Base-by-base conservation (phyloP, 305 asterid species). In the Rubia peregrina region DNA sequence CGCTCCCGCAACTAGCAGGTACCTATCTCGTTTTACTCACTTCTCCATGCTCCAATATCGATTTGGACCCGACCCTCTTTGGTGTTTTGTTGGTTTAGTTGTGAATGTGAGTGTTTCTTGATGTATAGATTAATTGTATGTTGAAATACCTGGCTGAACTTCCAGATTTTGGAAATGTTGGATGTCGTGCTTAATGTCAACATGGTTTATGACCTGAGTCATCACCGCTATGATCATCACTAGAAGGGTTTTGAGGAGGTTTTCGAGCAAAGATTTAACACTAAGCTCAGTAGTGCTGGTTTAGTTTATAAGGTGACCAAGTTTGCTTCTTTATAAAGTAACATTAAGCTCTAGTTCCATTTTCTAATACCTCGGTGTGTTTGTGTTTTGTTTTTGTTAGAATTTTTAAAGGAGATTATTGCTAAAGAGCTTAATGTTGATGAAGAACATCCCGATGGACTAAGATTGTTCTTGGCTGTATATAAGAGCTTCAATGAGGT, bases 151-250 rank as follows among this genome's bases (percentile, higher is more conserved):
- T 63, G 64, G 68, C 14, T 5, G n/a, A n/a, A n/a, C n/a, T n/a
- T n/a, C n/a, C n/a, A n/a, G n/a, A n/a, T n/a, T n/a, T n/a, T n/a
- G n/a, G n/a, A n/a, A n/a, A n/a, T n/a, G 33, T 94, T 92, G 63
- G 96, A 90, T 78, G 97, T 95, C 43, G 98, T 88, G 71, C 88
- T 92, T 55, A 97, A 92, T 80, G 95, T 90, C 30, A 97, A 92
- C 46, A 96, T 93, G 67, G 89, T n/a, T n/a, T n/a, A n/a, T n/a
- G n/a, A n/a, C n/a, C n/a, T n/a, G n/a, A n/a, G n/a, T n/a, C n/a
- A n/a, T 84, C 83, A 89, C 69, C 87, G 94, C 10, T 91, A 84
- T 19, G 97, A 91, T 79, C 97, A 91, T 80, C n/a, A n/a, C n/a
- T n/a, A n/a, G n/a, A n/a, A n/a, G n/a, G n/a, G n/a, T n/a, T n/a